phyloP scores from a whole-genome alignment of 2,329 filamentous ascomycete genomes.

The Fonsecaea pugnacius region DNA sequence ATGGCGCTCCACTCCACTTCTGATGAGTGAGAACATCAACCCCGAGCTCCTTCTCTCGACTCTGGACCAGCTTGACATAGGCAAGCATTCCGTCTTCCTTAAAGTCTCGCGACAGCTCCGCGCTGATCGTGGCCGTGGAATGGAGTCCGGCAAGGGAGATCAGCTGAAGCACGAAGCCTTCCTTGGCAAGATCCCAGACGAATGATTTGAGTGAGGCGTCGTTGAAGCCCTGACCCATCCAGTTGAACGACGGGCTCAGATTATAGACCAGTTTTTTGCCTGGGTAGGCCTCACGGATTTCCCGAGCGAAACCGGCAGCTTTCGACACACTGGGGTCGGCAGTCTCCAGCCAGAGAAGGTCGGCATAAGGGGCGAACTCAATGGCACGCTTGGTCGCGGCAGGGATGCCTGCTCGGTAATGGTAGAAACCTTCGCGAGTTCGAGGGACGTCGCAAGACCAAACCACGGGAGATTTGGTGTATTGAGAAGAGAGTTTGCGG shows the following conservation, averaged over 20 bases:
- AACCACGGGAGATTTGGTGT: slow-evolving; percentile 70
- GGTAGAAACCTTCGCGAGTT: slow-evolving; percentile 92
- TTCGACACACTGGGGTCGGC: slow-evolving; percentile 83
- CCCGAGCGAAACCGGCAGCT: slow-evolving; percentile 72
- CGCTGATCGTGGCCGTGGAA: slow-evolving; percentile 65
- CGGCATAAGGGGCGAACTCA: slow-evolving; percentile 87
- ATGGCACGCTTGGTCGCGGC: slow-evolving; percentile 92
- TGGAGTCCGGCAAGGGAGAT: slow-evolving; percentile 69
- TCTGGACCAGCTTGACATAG: slow-evolving; percentile 92
- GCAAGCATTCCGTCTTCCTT: slow-evolving; percentile 94
- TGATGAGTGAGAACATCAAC: slow-evolving; percentile 95
- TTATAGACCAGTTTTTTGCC: slow-evolving; percentile 96
- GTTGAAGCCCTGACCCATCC: slow-evolving; percentile 92
- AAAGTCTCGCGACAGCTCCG: slow-evolving; percentile 79
- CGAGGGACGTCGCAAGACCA: slow-evolving; percentile 93
- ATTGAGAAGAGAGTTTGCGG: slow-evolving; percentile 70
- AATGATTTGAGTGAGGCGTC: slow-evolving; percentile 83
- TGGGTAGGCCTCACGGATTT: slow-evolving; percentile 72
- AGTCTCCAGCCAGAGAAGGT: slow-evolving; percentile 97
- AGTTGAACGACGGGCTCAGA: slow-evolving; percentile 95
- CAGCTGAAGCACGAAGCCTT: slow-evolving; percentile 73
- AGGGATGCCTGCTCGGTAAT: slow-evolving; percentile 70
- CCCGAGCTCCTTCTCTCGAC: slow-evolving; percentile 83
- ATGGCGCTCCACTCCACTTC: slow-evolving; percentile 72
- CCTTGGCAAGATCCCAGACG: slow-evolving; percentile 92